Evolutionary conservation across 257 asterid genomes (phyloP).

Genomic region (Solanum virginianum): DNA sequence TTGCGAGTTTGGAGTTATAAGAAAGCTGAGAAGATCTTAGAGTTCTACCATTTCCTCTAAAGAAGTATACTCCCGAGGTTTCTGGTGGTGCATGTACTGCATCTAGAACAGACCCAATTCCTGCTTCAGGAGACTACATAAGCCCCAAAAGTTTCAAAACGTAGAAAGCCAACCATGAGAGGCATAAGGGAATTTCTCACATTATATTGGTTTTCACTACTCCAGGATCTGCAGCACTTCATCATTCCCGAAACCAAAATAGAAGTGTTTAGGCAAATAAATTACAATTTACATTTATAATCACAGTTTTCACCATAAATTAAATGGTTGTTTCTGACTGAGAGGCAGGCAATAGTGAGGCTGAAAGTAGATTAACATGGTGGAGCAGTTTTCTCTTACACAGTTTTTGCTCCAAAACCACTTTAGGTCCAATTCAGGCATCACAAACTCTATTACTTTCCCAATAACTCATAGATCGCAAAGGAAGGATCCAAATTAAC

Average conservation of each 20-base stretch:
- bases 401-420: neutral
- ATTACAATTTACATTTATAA: neutral
- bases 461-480: neutral
- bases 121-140: constrained; percentile 58
- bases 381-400: neutral
- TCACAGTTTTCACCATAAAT: neutral
- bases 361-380: neutral
- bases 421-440: neutral
- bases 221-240: constrained; percentile 89
- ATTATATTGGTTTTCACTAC: constrained; percentile 69
- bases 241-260: neutral
- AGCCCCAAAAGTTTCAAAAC: constrained; percentile 47
- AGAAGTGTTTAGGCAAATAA: neutral
- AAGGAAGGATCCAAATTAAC: neutral
- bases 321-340: neutral
- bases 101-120: constrained; percentile 47
- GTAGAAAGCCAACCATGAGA: constrained; percentile 32
- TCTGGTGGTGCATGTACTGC: too few species aligned
- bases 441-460: neutral
- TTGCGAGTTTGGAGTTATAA: too few species aligned
- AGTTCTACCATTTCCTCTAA: too few species aligned
- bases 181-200: constrained; percentile 63
- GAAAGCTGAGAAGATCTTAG: too few species aligned
- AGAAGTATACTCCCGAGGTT: too few species aligned
- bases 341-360: neutral